Evolutionary conservation across 164 flowering plant genomes (phyloP).

Genomic region (Liriodendron chinense): DNA sequence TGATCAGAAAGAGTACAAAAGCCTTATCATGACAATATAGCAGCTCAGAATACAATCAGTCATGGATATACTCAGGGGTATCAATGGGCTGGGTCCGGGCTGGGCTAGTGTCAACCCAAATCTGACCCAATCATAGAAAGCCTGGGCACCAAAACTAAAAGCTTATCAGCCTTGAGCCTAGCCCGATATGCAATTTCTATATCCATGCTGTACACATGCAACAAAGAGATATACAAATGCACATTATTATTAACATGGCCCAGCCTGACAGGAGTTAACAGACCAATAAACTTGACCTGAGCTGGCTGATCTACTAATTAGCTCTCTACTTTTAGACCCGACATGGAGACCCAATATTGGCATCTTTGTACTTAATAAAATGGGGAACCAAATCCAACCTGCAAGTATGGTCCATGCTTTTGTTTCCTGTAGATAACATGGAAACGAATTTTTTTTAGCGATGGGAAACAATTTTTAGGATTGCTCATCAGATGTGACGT

Average conservation of each 20-base stretch:
- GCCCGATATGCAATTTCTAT: not conserved
- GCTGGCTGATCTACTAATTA: no score
- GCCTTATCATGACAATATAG: not conserved
- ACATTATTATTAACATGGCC: not conserved
- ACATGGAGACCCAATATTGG: not conserved
- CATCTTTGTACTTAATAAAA: not conserved
- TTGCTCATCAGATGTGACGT: conserved; percentile 1
- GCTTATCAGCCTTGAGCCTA: not conserved
- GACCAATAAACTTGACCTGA: not conserved
- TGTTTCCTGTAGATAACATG: conserved; percentile 61
- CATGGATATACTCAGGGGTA: not conserved
- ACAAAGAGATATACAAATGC: not conserved
- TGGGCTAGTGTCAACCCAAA: not conserved
- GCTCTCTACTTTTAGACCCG: not conserved
- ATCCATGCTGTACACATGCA: not conserved
- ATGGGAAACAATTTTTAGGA: not conserved
- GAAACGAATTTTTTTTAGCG: not conserved
- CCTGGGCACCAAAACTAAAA: not conserved
- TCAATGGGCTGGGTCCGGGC: not conserved
- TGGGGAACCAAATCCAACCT: conserved; percentile 46
- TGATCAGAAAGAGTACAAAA: not conserved
- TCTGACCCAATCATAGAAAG: not conserved
- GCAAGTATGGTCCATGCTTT: conserved; percentile 97
- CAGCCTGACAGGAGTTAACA: not conserved
- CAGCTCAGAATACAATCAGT: no score